phyloP scores from a whole-genome alignment of 805 yeast genomes.

The Schwanniomyces occidentalis region DNA sequence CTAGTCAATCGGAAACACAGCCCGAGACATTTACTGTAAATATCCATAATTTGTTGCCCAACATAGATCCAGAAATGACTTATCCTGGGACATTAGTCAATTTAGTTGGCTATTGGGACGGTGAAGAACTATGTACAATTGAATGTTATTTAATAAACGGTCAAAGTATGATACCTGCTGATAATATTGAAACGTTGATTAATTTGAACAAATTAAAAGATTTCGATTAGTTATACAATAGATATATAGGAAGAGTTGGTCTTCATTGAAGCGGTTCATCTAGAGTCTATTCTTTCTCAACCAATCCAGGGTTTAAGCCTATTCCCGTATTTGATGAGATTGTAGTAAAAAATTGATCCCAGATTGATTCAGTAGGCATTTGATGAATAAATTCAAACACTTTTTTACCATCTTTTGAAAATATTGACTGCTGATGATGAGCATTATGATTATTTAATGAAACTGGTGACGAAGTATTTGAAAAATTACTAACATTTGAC shows the following conservation, averaged over 20 bases:
- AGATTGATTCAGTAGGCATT: constrained; percentile 63
- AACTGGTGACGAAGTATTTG: constrained; percentile 16
- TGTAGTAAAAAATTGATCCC: constrained; percentile 62
- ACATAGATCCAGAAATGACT: neutral
- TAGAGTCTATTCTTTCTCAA: neutral
- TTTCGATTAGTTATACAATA: constrained; percentile 6
- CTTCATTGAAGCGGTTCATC: neutral
- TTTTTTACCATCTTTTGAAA: constrained; percentile 50
- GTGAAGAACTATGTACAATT: constrained; percentile 20
- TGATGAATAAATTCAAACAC: constrained; percentile 63
- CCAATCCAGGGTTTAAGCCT: constrained; percentile 2
- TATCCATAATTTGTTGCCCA: constrained; percentile 1
- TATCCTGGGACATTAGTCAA: constrained; percentile 27
- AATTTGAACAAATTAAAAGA: constrained; percentile 13
- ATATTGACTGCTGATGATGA: constrained; percentile 11
- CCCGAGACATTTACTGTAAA: neutral
- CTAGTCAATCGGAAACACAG: too few relatives aligned
- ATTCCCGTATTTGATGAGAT: constrained; percentile 1
- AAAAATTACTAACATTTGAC: constrained; percentile 13
- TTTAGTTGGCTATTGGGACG: constrained; percentile 33
- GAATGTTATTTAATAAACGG: constrained; percentile 21
- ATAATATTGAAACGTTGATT: constrained; percentile 14
- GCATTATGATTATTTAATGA: constrained; percentile 5
- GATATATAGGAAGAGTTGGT: neutral
- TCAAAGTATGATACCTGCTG: constrained; percentile 6